These are phyloP conservation scores for Citrus sinensis DNA, from an alignment of 345 rosid genomes.

Conservation along the genomic window DNA sequence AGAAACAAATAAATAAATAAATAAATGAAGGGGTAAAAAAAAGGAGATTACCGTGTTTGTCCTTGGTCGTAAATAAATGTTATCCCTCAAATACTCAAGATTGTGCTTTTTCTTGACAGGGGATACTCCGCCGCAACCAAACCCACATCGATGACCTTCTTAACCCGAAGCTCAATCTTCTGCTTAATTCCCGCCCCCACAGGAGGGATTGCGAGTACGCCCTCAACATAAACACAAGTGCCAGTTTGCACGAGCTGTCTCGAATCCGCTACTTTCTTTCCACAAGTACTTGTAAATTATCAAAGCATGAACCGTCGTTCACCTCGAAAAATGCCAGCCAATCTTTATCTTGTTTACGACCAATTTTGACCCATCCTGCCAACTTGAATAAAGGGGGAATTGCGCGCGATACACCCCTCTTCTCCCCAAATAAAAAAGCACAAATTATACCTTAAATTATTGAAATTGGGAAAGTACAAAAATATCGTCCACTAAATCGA, in stretches of 20 bases:
- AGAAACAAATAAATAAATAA: too few relatives aligned
- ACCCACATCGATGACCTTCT: conserved; percentile 56
- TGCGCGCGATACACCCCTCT: too few relatives aligned
- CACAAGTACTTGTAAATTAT: conserved; percentile 79
- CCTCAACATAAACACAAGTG: conserved; percentile 73
- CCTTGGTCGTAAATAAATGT: conserved; percentile 69
- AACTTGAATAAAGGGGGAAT: not conserved
- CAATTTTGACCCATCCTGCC: conserved; percentile 84
- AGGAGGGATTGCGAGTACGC: conserved; percentile 65
- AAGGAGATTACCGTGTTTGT: conserved; percentile 53
- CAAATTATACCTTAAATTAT: too few relatives aligned
- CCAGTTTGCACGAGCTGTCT: conserved; percentile 64
- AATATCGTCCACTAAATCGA: too few relatives aligned
- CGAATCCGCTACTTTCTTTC: conserved; percentile 55
- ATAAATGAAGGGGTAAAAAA: too few relatives aligned
- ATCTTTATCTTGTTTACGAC: conserved; percentile 86
- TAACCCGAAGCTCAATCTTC: conserved; percentile 79
- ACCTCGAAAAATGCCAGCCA: conserved; percentile 78
- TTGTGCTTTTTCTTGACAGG: conserved; percentile 75
- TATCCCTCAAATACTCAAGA: conserved; percentile 73
- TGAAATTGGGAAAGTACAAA: too few relatives aligned
- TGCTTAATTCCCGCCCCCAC: conserved; percentile 52
- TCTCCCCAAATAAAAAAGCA: too few relatives aligned
- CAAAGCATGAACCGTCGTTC: conserved; percentile 85
- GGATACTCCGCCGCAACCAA: conserved; percentile 67